Evolutionary conservation across 805 yeast genomes (phyloP).

Genomic region (Ascoidea asiatica): DNA sequence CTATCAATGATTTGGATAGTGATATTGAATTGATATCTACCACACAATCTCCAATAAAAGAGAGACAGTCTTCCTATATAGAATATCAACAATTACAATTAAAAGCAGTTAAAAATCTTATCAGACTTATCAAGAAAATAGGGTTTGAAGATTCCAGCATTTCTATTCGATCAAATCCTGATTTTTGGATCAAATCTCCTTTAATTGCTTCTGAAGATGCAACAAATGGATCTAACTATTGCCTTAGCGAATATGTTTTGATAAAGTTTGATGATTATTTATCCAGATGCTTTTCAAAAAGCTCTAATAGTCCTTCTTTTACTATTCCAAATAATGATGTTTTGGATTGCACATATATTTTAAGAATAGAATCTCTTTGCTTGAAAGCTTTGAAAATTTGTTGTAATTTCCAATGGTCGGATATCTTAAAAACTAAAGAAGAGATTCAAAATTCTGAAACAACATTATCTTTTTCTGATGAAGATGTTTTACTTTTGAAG

Average conservation of each 20-base stretch:
- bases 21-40: too few species aligned
- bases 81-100: conserved; percentile 3
- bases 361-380: conserved; percentile 21
- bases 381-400: conserved; percentile 16
- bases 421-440: conserved; percentile 6
- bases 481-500: neutral
- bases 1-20: too few species aligned
- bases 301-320: conserved; percentile 8
- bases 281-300: conserved; percentile 11
- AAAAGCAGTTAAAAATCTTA: conserved; percentile 1
- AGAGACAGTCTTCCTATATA: too few species aligned
- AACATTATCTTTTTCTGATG: conserved; percentile 1
- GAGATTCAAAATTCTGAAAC: neutral
- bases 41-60: too few species aligned
- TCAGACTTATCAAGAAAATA: conserved; percentile 7
- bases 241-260: conserved; percentile 13
- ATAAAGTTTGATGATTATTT: conserved; percentile 13
- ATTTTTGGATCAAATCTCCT: too few species aligned
- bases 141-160: conserved; percentile 8
- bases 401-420: conserved; percentile 12
- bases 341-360: conserved; percentile 10
- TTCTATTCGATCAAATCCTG: too few species aligned
- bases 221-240: conserved; percentile 15
- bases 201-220: conserved; percentile 15
- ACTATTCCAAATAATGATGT: conserved; percentile 12